Conservation (phyloP, 306 rosid genomes). For the Citrullus mucosospermus region DNA sequence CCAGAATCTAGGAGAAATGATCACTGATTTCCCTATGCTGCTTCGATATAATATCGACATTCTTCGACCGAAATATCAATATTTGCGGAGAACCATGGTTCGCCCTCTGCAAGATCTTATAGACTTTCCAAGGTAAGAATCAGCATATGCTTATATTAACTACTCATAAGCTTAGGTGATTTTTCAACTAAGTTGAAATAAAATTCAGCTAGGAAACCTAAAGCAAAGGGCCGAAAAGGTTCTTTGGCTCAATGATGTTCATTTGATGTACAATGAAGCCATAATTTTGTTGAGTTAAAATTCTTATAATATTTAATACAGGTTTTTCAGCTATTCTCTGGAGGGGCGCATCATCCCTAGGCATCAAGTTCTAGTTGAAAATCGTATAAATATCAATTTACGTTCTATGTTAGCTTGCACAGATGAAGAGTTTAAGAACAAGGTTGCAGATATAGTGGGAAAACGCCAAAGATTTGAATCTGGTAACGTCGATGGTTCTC, state of each 20-base stretch:
- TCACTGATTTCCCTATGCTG: conserved; percentile 82
- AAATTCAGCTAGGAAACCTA: neutral
- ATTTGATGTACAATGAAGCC: neutral
- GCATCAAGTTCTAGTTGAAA: conserved; percentile 74
- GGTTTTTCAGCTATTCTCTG: conserved; percentile 90
- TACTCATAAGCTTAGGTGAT: neutral
- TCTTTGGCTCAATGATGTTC: neutral
- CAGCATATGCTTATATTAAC: neutral
- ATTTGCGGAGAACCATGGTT: conserved; percentile 74
- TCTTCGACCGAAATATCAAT: conserved; percentile 73
- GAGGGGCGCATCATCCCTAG: conserved; percentile 78
- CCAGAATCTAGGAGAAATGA: conserved; percentile 62
- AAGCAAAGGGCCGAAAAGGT: neutral
- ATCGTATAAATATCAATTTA: conserved; percentile 52
- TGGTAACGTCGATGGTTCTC: conserved; percentile 15
- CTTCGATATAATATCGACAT: conserved; percentile 62
- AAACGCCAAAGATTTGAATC: conserved; percentile 50
- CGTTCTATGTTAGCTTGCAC: conserved; percentile 69
- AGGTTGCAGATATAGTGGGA: conserved; percentile 33
- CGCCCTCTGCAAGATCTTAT: conserved; percentile 66
- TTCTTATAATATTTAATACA: conserved; percentile 13
- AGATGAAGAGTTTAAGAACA: conserved; percentile 63
- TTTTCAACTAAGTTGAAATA: neutral
- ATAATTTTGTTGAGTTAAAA: neutral
- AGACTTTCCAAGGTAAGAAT: conserved; percentile 73